Conservation (phyloP, 345 rosid genomes). For the Salix exigua region DNA sequence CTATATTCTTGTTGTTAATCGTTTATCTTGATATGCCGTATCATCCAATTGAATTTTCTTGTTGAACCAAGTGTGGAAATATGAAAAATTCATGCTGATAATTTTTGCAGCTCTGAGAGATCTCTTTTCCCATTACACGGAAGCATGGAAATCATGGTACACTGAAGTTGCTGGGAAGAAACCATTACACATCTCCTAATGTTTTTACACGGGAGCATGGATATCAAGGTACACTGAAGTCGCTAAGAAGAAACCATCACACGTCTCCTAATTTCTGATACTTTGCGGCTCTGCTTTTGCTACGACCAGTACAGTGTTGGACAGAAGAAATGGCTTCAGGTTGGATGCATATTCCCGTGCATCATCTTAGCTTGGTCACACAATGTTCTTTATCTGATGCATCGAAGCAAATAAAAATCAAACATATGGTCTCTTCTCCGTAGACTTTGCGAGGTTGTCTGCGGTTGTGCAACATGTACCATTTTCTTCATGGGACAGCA, state of each 20-base stretch:
- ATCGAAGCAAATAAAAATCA: background rate
- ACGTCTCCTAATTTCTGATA: background rate
- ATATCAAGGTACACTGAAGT: conserved; percentile 76
- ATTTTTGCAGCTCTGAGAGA: conserved; percentile 65
- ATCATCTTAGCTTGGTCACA: conserved; percentile 17
- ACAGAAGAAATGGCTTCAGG: conserved; percentile 17
- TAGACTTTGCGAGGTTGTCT: background rate
- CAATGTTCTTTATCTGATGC: background rate
- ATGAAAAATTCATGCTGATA: conserved; percentile 1
- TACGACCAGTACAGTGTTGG: background rate
- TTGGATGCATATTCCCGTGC: conserved; percentile 26
- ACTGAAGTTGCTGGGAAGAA: conserved; percentile 60
- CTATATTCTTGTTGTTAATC: background rate
- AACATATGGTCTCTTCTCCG: background rate
- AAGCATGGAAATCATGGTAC: conserved; percentile 90
- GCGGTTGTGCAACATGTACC: background rate
- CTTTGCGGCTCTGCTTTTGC: background rate
- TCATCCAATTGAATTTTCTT: background rate
- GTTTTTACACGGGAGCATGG: conserved; percentile 79
- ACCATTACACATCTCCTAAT: conserved; percentile 19
- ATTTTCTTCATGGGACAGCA: background rate
- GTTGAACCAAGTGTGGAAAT: background rate
- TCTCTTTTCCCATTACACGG: conserved; percentile 80
- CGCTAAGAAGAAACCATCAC: conserved; percentile 44
- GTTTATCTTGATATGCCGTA: background rate